These are phyloP conservation scores for Neopestalotiopsis clavispora DNA, from an alignment of 2,329 filamentous ascomycete species.

Conservation along the genomic window DNA sequence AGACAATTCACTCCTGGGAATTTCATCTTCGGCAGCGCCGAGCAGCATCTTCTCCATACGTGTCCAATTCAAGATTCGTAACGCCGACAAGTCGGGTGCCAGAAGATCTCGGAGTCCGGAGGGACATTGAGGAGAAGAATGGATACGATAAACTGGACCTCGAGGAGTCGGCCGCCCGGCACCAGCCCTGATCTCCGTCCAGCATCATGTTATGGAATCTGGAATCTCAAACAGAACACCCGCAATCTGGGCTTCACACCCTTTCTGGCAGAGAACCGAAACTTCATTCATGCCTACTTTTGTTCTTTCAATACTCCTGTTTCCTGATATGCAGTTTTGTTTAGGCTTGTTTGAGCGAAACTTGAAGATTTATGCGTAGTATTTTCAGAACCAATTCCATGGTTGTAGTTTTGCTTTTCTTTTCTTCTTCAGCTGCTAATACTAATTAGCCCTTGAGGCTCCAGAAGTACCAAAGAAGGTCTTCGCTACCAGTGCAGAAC, in stretches of 20 bases:
- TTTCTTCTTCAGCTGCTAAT: neutral
- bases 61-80: neutral
- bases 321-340: slow-evolving; percentile 8
- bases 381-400: neutral
- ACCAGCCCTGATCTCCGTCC: slow-evolving; percentile 4
- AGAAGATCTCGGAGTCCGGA: neutral
- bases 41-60: neutral
- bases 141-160: neutral
- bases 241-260: slow-evolving; percentile 5
- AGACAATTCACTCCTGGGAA: neutral
- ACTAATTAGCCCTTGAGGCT: neutral
- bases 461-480: neutral
- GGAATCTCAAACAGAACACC: slow-evolving; percentile 2
- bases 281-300: neutral
- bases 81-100: neutral
- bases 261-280: slow-evolving; percentile 3
- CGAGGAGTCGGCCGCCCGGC: neutral
- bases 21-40: neutral
- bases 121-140: neutral
- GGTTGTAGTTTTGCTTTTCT: neutral
- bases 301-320: neutral
- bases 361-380: slow-evolving; percentile 6
- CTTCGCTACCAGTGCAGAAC: neutral
- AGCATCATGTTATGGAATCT: neutral
- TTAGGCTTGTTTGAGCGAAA: slow-evolving; percentile 9